A percentile compares a stretch with the other conserved stretches of the same genome.
Evolutionary conservation across 1,139 yeast species (phyloP).

Genomic region (Geotrichum cucujoidarum): DNA sequence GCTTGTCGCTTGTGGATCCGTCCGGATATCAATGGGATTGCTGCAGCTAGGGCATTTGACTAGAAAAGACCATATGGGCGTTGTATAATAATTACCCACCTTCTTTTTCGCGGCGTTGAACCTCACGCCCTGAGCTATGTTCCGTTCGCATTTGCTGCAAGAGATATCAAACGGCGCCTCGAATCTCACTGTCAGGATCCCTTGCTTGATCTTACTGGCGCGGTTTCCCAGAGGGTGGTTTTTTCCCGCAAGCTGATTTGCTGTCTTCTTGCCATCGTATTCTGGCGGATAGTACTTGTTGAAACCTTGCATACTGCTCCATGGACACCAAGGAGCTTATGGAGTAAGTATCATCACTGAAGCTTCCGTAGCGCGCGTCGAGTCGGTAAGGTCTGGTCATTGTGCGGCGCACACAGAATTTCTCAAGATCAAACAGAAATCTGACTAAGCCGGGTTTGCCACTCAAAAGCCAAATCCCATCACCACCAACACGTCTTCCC

Average conservation of each 20-base stretch:
- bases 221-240: constrained; percentile 29
- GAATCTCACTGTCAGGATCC: constrained; percentile 33
- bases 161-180: constrained; percentile 34
- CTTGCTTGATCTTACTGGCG: constrained; percentile 29
- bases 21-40: constrained; percentile 29
- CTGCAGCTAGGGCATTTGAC: constrained; percentile 33
- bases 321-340: not conserved
- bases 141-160: constrained; percentile 30
- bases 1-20: constrained; percentile 35
- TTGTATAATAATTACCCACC: constrained; percentile 31
- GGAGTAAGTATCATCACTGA: too few species aligned
- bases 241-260: constrained; percentile 33
- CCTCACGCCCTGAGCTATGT: constrained; percentile 33
- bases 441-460: constrained; percentile 13
- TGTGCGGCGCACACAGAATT: not conserved
- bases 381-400: not conserved
- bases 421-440: not conserved
- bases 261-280: constrained; percentile 33
- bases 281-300: constrained; percentile 38
- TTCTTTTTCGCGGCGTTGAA: constrained; percentile 36
- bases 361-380: too few species aligned
- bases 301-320: constrained; percentile 27
- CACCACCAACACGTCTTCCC: too few species aligned
- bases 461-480: constrained; percentile 18
- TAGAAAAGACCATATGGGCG: constrained; percentile 33